Percentiles rank a stretch among this genome's conserved stretches.
phyloP scores from a whole-genome alignment of 2,329 filamentous ascomycete genomes.

The Triangularia verruculosa region DNA sequence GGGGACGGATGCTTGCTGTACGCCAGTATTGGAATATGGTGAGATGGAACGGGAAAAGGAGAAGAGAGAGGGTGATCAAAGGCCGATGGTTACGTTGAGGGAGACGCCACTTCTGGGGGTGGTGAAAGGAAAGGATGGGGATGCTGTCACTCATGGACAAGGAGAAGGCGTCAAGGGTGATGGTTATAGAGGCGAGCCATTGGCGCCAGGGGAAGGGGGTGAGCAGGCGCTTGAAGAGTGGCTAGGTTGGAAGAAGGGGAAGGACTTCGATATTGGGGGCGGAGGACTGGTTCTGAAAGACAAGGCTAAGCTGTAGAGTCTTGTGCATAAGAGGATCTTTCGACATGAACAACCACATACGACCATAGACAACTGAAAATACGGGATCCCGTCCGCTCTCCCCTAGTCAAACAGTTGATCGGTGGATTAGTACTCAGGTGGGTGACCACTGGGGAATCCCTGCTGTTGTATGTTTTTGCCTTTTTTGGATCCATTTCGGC shows the following conservation, averaged over 20 bases:
- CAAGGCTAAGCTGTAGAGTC: constrained; percentile 7
- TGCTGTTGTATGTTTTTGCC: too few relatives aligned
- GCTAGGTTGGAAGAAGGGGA: constrained; percentile 73
- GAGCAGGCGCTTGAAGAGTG: constrained; percentile 66
- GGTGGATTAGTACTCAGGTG: too few relatives aligned
- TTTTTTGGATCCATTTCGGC: too few relatives aligned
- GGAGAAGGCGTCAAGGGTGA: constrained; percentile 62
- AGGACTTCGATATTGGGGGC: constrained; percentile 64
- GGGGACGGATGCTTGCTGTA: constrained; percentile 86
- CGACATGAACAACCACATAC: not conserved
- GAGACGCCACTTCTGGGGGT: constrained; percentile 67
- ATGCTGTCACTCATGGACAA: constrained; percentile 52
- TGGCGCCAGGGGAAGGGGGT: constrained; percentile 69
- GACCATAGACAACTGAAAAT: not conserved
- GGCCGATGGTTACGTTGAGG: constrained; percentile 66
- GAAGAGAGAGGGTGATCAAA: constrained; percentile 62
- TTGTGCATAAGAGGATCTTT: not conserved
- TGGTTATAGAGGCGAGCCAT: constrained; percentile 60
- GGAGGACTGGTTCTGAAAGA: constrained; percentile 58
- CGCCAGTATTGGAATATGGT: constrained; percentile 74
- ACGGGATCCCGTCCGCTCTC: too few relatives aligned
- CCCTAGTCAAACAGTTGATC: too few relatives aligned
- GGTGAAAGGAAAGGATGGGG: constrained; percentile 40
- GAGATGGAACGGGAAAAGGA: constrained; percentile 61
- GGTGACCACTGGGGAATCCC: too few relatives aligned